phyloP scores from a whole-genome alignment of 495 filamentous ascomycete genomes.

The Podospora australis region DNA sequence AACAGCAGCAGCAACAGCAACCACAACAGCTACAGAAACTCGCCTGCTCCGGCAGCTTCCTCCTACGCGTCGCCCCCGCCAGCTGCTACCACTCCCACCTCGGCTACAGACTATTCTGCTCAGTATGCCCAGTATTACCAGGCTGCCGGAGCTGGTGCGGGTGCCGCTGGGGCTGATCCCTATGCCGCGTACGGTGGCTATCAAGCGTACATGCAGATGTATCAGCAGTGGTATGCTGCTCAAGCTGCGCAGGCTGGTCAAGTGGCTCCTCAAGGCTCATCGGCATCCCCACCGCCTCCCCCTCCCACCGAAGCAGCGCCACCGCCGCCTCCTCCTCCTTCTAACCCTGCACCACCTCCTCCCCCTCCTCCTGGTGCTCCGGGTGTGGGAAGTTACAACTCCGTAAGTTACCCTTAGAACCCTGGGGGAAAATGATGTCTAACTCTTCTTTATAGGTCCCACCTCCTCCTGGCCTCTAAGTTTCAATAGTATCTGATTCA shows the following conservation, averaged over 20 bases:
- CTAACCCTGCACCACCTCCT: slow-evolving; percentile 43
- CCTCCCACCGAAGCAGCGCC: slow-evolving; percentile 42
- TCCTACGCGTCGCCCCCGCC: slow-evolving; percentile 28
- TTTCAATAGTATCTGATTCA: no score
- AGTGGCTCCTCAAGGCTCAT: slow-evolving; percentile 34
- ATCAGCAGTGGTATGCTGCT: slow-evolving; percentile 57
- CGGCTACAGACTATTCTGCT: slow-evolving; percentile 57
- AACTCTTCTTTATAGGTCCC: slow-evolving; percentile 38
- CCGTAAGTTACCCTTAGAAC: slow-evolving; percentile 45
- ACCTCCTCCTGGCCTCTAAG: slow-evolving; percentile 52
- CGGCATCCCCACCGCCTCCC: slow-evolving; percentile 58
- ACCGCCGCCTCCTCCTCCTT: slow-evolving; percentile 59
- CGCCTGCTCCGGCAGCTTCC: slow-evolving; percentile 31
- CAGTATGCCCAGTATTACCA: slow-evolving; percentile 75
- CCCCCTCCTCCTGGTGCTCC: slow-evolving; percentile 59
- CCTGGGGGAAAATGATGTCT: not conserved
- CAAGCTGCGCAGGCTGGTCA: slow-evolving; percentile 42
- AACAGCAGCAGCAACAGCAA: slow-evolving; percentile 25
- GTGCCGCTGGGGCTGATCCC: slow-evolving; percentile 53
- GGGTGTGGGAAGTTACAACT: slow-evolving; percentile 56
- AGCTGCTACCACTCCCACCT: slow-evolving; percentile 30
- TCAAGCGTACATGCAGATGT: slow-evolving; percentile 60
- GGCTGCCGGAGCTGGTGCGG: slow-evolving; percentile 40
- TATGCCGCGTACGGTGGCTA: slow-evolving; percentile 93
- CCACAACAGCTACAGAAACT: slow-evolving; percentile 27